Conservation (phyloP, 2,329 filamentous ascomycete genomes). For the Colletotrichum musae region DNA sequence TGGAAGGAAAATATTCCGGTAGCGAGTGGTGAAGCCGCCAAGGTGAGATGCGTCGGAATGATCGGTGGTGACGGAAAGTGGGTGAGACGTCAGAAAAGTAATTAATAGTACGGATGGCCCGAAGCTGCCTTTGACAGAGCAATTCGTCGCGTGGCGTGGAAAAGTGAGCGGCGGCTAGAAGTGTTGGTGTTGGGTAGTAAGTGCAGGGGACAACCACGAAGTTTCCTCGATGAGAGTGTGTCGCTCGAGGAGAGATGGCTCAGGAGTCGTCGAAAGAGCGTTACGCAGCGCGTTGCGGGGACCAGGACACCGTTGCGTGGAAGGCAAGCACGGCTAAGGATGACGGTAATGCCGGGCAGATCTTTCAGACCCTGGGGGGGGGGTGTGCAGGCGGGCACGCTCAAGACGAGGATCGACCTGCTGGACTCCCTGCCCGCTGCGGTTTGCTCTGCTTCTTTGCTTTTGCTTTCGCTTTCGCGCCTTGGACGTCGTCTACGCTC, state of each 20-base stretch:
- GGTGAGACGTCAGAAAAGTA: conserved; percentile 12
- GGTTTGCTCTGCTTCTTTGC: not conserved
- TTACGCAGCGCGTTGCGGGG: not conserved
- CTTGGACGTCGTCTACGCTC: not conserved
- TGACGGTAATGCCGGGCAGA: conserved; percentile 4
- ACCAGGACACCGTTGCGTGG: not conserved
- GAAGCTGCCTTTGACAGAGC: not conserved
- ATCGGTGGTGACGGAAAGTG: conserved; percentile 12
- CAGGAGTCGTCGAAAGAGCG: not conserved
- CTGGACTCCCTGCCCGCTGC: not conserved
- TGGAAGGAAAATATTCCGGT: not conserved
- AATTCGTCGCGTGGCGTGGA: not conserved
- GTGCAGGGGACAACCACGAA: conserved; percentile 22
- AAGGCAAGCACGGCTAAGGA: not conserved
- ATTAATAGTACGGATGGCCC: too few relatives aligned
- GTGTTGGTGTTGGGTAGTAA: not conserved
- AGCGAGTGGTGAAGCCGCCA: not conserved
- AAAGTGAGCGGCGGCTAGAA: not conserved
- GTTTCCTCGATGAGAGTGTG: not conserved
- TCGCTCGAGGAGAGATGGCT: not conserved
- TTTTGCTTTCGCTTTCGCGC: not conserved
- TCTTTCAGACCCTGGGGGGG: not conserved
- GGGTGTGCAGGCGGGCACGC: not conserved
- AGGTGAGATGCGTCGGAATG: conserved; percentile 9
- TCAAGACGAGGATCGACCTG: not conserved